A percentile compares a stretch with the other conserved stretches of the same genome.
Evolutionary conservation across 139 green algal genomes (phyloP).

Genomic region (Protoeuglena noctilucae): DNA sequence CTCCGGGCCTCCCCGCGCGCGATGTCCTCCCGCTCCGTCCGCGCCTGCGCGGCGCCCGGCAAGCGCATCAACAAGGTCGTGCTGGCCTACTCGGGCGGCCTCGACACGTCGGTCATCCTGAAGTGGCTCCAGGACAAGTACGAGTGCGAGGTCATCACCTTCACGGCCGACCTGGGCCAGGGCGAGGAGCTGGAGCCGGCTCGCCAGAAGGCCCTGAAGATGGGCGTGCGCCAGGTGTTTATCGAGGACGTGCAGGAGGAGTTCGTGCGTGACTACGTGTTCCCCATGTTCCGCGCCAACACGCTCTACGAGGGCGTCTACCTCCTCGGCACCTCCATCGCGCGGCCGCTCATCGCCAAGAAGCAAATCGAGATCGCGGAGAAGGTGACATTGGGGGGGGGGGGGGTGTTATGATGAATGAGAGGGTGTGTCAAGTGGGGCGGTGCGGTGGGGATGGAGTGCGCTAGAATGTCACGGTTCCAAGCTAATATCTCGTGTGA

Average conservation of each 20-base stretch:
- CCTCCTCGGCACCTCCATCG: conserved; percentile 95
- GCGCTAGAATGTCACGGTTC: too few relatives aligned
- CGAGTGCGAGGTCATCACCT: conserved; percentile 86
- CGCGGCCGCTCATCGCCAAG: conserved; percentile 95
- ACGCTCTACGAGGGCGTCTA: conserved; percentile 95
- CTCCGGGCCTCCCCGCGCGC: too few relatives aligned
- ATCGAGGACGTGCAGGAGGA: conserved; percentile 96
- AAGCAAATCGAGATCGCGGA: conserved; percentile 94
- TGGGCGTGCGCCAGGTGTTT: conserved; percentile 93
- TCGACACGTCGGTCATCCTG: conserved; percentile 97
- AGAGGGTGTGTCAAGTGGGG: too few relatives aligned
- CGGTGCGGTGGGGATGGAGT: too few relatives aligned
- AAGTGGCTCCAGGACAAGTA: conserved; percentile 95
- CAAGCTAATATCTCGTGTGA: too few relatives aligned
- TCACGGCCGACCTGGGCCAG: conserved; percentile 83
- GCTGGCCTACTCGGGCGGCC: conserved; percentile 81
- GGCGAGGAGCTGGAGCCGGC: conserved; percentile 91
- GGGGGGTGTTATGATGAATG: too few relatives aligned
- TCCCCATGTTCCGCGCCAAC: conserved; percentile 96
- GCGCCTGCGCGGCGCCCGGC: too few relatives aligned
- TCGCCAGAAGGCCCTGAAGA: conserved; percentile 67
- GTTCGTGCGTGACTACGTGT: conserved; percentile 96
- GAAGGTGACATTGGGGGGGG: conserved; percentile 20
- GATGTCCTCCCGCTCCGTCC: too few relatives aligned
- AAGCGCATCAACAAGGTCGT: conserved; percentile 87